These are phyloP conservation scores for Tephrocybe sp. DNA, from an alignment of 768 basidiomycete genomes.

Conservation along the genomic window DNA sequence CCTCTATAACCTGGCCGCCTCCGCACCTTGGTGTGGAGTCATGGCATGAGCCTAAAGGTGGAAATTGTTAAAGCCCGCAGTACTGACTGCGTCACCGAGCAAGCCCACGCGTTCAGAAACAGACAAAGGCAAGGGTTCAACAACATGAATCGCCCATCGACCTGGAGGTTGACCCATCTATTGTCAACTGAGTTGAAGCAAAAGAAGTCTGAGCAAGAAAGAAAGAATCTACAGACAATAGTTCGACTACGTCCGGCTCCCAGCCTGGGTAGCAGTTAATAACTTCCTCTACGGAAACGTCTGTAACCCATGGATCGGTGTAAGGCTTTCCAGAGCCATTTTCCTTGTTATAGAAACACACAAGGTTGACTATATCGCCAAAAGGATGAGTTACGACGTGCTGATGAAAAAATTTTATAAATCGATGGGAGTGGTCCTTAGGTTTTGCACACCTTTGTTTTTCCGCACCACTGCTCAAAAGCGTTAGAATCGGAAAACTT, in stretches of 20 bases:
- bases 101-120: slow-evolving; percentile 12
- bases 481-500: neutral
- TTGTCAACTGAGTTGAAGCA: neutral
- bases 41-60: slow-evolving; percentile 21
- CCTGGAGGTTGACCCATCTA: slow-evolving; percentile 25
- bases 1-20: slow-evolving; percentile 24
- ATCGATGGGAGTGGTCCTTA: neutral
- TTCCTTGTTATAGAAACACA: slow-evolving; percentile 19
- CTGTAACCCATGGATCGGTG: slow-evolving; percentile 16
- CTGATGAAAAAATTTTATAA: slow-evolving; percentile 9
- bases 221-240: neutral
- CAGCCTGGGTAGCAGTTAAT: neutral
- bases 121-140: slow-evolving; percentile 29
- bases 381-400: slow-evolving; percentile 24
- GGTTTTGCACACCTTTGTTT: neutral
- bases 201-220: neutral
- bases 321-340: slow-evolving; percentile 17
- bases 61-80: neutral
- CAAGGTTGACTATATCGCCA: slow-evolving; percentile 18
- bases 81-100: slow-evolving; percentile 9
- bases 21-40: slow-evolving; percentile 24
- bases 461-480: slow-evolving; percentile 10
- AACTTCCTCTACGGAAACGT: slow-evolving; percentile 5
- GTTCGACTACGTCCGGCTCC: slow-evolving; percentile 6
- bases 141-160: slow-evolving; percentile 37